A percentile compares a stretch with the other conserved stretches of the same genome.
phyloP scores from a whole-genome alignment of 176 grass and related monocot species.

The Metroxylon sagu region DNA sequence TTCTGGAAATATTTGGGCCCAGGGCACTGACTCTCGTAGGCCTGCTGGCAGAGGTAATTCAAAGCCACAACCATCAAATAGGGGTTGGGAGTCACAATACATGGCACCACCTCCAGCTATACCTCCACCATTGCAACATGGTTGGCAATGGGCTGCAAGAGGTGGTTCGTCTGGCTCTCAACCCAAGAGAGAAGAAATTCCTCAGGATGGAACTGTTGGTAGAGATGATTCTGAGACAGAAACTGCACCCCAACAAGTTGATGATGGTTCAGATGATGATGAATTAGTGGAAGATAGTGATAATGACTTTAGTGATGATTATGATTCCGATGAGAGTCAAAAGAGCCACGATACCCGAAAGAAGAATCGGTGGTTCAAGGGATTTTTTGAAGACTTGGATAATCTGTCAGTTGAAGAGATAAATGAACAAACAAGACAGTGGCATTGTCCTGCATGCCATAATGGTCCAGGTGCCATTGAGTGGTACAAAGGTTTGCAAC shows the following conservation, averaged over 20 bases:
- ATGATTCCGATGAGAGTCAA: slow-evolving; percentile 65
- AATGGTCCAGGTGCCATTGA: slow-evolving; percentile 90
- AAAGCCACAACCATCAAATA: slow-evolving; percentile 24
- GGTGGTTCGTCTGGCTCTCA: slow-evolving; percentile 30
- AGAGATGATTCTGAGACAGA: slow-evolving; percentile 20
- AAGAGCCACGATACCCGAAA: slow-evolving; percentile 65
- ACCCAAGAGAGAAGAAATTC: slow-evolving; percentile 24
- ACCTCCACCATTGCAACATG: slow-evolving; percentile 38
- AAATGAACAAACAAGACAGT: slow-evolving; percentile 45
- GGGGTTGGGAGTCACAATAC: slow-evolving; percentile 21
- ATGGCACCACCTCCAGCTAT: slow-evolving; percentile 28
- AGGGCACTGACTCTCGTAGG: slow-evolving; percentile 30
- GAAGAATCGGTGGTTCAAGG: slow-evolving; percentile 62
- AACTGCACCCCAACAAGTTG: background rate
- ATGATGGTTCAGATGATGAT: slow-evolving; percentile 38
- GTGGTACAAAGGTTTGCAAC: slow-evolving; percentile 84
- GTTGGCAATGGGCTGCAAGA: slow-evolving; percentile 55
- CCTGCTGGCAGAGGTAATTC: slow-evolving; percentile 32
- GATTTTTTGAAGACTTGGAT: slow-evolving; percentile 56
- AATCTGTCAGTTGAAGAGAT: slow-evolving; percentile 51
- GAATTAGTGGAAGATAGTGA: slow-evolving; percentile 47
- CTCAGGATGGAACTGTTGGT: slow-evolving; percentile 23
- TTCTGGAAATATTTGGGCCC: slow-evolving; percentile 26
- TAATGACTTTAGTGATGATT: slow-evolving; percentile 50
- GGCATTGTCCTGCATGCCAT: slow-evolving; percentile 76